These are phyloP conservation scores for Phylloporus scabripes DNA, from an alignment of 768 basidiomycete genomes.

Conservation along the genomic window DNA sequence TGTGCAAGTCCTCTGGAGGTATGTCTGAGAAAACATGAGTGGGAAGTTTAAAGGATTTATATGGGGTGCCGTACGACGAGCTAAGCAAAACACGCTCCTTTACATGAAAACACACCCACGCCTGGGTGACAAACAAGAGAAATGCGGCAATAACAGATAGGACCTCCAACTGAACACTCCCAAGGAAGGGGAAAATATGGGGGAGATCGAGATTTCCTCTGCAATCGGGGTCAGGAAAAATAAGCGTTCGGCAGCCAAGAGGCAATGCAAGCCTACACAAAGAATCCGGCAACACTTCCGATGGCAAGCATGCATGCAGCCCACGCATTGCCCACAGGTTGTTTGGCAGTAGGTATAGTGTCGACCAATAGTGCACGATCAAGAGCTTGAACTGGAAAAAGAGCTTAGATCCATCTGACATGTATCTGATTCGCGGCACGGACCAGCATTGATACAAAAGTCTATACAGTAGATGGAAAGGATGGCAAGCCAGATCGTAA, in stretches of 20 bases:
- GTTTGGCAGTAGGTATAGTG: constrained; percentile 63
- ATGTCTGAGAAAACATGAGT: constrained; percentile 12
- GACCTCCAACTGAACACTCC: constrained; percentile 74
- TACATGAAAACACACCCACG: constrained; percentile 52
- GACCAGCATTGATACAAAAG: constrained; percentile 56
- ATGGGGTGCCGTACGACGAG: constrained; percentile 21
- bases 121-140: constrained; percentile 62
- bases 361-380: constrained; percentile 91
- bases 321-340: constrained; percentile 91
- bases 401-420: not conserved
- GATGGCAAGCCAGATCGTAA: constrained; percentile 78
- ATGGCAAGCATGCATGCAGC: constrained; percentile 88
- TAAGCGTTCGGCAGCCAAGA: not conserved
- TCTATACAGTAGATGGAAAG: constrained; percentile 63
- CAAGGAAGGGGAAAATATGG: constrained; percentile 63
- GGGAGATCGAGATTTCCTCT: constrained; percentile 83
- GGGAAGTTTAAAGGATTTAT: not conserved
- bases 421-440: not conserved
- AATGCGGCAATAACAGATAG: constrained; percentile 70
- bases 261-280: constrained; percentile 51
- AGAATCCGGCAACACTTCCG: constrained; percentile 84
- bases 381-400: constrained; percentile 67
- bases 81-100: constrained; percentile 70
- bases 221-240: not conserved
- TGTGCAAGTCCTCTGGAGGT: constrained; percentile 28